Conservation (phyloP, 106 monocot species). For the Amphibolis antarctica region DNA sequence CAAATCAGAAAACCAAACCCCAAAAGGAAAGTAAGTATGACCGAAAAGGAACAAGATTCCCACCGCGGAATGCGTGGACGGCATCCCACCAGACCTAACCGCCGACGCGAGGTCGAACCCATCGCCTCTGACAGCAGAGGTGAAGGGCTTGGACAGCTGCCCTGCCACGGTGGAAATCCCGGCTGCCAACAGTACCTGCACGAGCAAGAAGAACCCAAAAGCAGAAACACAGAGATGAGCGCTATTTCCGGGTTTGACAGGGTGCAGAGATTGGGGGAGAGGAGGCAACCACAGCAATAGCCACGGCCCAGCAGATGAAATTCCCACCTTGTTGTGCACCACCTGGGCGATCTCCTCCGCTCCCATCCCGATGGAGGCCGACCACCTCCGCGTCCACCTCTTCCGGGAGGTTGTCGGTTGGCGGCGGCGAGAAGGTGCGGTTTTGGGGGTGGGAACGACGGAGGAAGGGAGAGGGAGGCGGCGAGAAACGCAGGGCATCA, state of each 20-base stretch:
- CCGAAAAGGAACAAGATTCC: background rate
- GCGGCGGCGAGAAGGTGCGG: background rate
- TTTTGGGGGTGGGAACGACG: background rate
- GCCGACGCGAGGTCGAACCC: constrained; percentile 13
- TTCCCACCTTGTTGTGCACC: constrained; percentile 18
- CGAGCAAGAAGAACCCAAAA: background rate
- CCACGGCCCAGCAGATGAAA: too few species aligned
- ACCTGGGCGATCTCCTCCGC: constrained; percentile 11
- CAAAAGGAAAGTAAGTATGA: background rate
- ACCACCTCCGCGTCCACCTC: background rate
- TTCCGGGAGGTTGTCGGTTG: background rate
- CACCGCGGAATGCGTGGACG: constrained; percentile 28
- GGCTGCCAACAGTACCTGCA: constrained; percentile 23
- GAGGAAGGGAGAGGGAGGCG: background rate
- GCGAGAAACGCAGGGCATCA: too few species aligned
- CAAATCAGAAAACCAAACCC: background rate
- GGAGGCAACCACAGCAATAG: too few species aligned
- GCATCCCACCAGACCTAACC: constrained; percentile 27
- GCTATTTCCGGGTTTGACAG: too few species aligned
- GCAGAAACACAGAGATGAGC: background rate
- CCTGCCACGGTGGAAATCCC: constrained; percentile 9
- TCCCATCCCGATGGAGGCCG: constrained; percentile 12
- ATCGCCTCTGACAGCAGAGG: constrained; percentile 9
- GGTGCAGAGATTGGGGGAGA: background rate
- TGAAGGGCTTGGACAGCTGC: constrained; percentile 28